phyloP scores from a whole-genome alignment of 805 yeast species.

The Starmerella apis region DNA sequence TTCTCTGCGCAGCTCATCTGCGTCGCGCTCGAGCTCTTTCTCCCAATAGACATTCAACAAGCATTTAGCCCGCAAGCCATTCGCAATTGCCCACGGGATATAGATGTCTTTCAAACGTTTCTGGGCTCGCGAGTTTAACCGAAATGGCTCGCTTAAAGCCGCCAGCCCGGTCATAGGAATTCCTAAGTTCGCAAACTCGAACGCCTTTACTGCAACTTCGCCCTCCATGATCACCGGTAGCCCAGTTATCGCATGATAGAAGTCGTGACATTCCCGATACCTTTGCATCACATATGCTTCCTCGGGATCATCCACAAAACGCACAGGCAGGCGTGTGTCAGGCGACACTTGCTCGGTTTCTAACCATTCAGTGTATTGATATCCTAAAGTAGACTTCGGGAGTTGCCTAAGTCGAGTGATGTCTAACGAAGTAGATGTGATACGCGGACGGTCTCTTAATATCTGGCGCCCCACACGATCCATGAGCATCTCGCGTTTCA shows the following conservation, averaged over 20 bases:
- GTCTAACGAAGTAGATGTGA: constrained; percentile 61
- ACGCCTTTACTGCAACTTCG: constrained; percentile 86
- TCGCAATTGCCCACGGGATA: constrained; percentile 76
- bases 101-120: constrained; percentile 53
- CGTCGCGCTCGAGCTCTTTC: constrained; percentile 57
- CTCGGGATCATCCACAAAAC: constrained; percentile 78
- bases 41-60: constrained; percentile 92
- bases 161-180: constrained; percentile 95
- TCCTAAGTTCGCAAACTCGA: constrained; percentile 85
- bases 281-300: constrained; percentile 87
- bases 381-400: constrained; percentile 66
- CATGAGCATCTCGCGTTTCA: constrained; percentile 64
- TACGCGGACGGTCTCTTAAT: constrained; percentile 68
- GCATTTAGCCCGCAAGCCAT: constrained; percentile 63
- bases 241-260: constrained; percentile 85
- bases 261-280: constrained; percentile 94
- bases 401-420: constrained; percentile 47
- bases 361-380: constrained; percentile 71
- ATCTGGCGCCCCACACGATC: constrained; percentile 70
- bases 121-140: constrained; percentile 55
- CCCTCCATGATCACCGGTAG: constrained; percentile 89
- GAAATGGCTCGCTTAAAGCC: constrained; percentile 76
- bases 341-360: constrained; percentile 83
- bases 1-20: constrained; percentile 57
- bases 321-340: constrained; percentile 82